Percentiles rank a stretch among this genome's conserved stretches.
phyloP scores from a whole-genome alignment of 805 yeast species.

The Teunomyces stri region DNA sequence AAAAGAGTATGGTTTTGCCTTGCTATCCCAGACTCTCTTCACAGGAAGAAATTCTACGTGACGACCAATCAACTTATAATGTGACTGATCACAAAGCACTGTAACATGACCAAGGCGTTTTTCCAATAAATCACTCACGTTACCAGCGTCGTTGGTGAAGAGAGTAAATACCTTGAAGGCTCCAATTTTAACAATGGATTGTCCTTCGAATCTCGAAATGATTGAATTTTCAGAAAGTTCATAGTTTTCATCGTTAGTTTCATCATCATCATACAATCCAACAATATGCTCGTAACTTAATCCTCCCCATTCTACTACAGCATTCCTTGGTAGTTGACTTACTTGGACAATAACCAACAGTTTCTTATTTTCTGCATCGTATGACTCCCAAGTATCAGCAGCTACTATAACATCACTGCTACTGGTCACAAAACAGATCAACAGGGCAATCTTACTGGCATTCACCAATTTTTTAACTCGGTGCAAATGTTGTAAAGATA shows the following conservation, averaged over 20 bases:
- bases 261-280: constrained; percentile 36
- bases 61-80: not conserved
- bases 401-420: constrained; percentile 26
- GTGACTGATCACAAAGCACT: not conserved
- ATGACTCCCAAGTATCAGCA: constrained; percentile 45
- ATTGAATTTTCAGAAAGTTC: not conserved
- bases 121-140: not conserved
- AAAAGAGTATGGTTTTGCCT: constrained; percentile 2
- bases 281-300: constrained; percentile 41
- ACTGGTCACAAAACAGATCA: constrained; percentile 55
- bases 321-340: constrained; percentile 57
- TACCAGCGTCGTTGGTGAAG: constrained; percentile 1
- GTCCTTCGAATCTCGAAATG: constrained; percentile 1
- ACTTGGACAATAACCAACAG: constrained; percentile 55
- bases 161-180: constrained; percentile 3
- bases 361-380: constrained; percentile 22
- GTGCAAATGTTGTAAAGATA: constrained; percentile 74
- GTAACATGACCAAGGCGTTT: not conserved
- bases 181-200: not conserved
- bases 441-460: constrained; percentile 42
- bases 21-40: not conserved
- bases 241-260: not conserved
- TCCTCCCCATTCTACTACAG: constrained; percentile 77
- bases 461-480: constrained; percentile 58
- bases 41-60: constrained; percentile 6